A percentile compares a stretch with the other conserved stretches of the same genome.
Evolutionary conservation across 2,329 filamentous ascomycete species (phyloP).

Genomic region (Ceratocystis cacaofunesta): DNA sequence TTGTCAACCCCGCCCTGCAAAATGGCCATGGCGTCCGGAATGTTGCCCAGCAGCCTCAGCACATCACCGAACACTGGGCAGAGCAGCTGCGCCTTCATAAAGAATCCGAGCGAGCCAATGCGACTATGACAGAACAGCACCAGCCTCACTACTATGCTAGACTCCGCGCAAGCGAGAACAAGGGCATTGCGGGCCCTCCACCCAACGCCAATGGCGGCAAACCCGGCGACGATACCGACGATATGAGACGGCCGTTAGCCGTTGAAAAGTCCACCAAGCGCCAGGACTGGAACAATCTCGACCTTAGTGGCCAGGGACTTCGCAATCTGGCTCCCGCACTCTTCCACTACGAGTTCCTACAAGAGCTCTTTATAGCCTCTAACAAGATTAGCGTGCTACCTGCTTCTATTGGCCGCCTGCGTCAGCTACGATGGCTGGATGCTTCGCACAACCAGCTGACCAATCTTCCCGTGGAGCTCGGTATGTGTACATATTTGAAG

Average conservation of each 20-base stretch:
- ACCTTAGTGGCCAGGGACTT: conserved; percentile 90
- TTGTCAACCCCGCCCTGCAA: conserved; percentile 27
- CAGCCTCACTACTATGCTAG: conserved; percentile 58
- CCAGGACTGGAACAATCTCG: conserved; percentile 84
- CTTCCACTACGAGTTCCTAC: conserved; percentile 78
- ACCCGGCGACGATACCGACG: conserved; percentile 39
- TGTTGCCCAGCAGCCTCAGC: conserved; percentile 36
- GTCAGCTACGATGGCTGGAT: conserved; percentile 70
- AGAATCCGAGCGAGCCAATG: conserved; percentile 57
- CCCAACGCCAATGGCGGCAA: conserved; percentile 34
- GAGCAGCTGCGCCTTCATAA: conserved; percentile 72
- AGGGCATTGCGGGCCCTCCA: conserved; percentile 42
- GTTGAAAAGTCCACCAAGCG: conserved; percentile 50
- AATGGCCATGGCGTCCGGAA: conserved; percentile 40
- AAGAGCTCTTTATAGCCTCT: conserved; percentile 82
- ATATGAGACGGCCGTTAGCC: conserved; percentile 47
- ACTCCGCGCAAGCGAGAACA: conserved; percentile 54
- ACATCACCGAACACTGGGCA: conserved; percentile 60
- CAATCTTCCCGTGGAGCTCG: conserved; percentile 74
- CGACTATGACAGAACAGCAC: conserved; percentile 53
- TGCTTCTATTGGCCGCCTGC: conserved; percentile 63
- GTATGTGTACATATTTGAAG: conserved; percentile 90
- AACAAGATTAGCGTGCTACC: conserved; percentile 80
- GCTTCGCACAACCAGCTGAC: conserved; percentile 75
- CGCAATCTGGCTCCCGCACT: conserved; percentile 65